These are phyloP conservation scores for Rosa hybrid DNA, from an alignment of 331 rosid species.

Conservation along the genomic window DNA sequence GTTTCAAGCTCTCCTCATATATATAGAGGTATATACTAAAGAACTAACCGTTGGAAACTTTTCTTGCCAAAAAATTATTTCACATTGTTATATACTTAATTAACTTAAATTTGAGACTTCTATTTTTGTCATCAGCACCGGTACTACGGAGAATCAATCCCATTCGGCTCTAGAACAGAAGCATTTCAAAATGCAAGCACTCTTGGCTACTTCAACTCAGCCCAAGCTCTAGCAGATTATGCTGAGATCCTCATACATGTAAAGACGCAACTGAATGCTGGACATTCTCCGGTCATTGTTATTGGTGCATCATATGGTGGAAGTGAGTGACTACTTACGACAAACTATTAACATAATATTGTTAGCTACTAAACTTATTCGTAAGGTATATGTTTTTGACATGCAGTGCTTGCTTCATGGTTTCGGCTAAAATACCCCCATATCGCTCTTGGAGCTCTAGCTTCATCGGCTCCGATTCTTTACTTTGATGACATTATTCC, in stretches of 20 bases:
- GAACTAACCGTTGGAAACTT: too few relatives aligned
- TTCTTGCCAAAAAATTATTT: not conserved
- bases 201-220: conserved; percentile 76
- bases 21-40: conserved; percentile 50
- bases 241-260: conserved; percentile 57
- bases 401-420: conserved; percentile 67
- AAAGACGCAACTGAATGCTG: conserved; percentile 42
- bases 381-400: not conserved
- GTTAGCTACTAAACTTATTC: too few relatives aligned
- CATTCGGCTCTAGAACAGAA: not conserved
- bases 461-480: conserved; percentile 74
- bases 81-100: not conserved
- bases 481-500: conserved; percentile 47
- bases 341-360: too few relatives aligned
- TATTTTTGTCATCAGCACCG: not conserved
- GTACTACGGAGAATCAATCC: not conserved
- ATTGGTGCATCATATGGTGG: conserved; percentile 88
- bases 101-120: not conserved
- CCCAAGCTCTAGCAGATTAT: conserved; percentile 75
- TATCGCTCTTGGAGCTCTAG: conserved; percentile 62
- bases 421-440: conserved; percentile 73
- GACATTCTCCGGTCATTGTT: conserved; percentile 63
- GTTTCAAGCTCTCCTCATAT: conserved; percentile 64
- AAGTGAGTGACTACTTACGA: conserved; percentile 16
- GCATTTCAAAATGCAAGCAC: conserved; percentile 39